Evolutionary conservation across 805 yeast species (phyloP).

Genomic region (Sugiyamaella qingdaonensis): DNA sequence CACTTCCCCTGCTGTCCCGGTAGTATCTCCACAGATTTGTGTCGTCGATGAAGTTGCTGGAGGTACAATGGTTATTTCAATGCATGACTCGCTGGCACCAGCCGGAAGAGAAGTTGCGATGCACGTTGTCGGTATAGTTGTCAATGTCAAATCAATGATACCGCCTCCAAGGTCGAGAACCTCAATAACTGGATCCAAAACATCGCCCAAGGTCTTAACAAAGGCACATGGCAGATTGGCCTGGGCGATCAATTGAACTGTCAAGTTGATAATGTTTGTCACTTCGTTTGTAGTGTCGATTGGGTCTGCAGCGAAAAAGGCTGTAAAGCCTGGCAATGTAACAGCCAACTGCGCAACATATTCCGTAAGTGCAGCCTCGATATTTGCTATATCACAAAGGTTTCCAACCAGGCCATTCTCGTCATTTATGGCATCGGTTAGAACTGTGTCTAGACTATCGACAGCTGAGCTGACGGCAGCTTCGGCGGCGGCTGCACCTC

Average conservation of each 20-base stretch:
- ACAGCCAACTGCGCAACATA: not conserved
- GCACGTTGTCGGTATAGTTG: not conserved
- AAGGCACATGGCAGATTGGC: not conserved
- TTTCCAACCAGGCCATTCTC: not conserved
- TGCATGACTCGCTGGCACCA: not conserved
- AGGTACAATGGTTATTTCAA: not conserved
- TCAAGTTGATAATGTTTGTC: not conserved
- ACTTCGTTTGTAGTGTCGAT: not conserved
- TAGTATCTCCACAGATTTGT: conserved; percentile 1
- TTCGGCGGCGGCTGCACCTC: not conserved
- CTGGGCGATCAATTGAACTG: not conserved
- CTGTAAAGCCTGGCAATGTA: not conserved
- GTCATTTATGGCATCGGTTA: not conserved
- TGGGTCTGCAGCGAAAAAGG: not conserved
- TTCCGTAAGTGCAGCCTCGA: conserved; percentile 1
- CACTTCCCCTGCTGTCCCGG: conserved; percentile 3
- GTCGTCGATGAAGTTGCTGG: not conserved
- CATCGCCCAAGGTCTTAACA: not conserved
- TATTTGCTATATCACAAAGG: not conserved
- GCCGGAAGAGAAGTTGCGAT: not conserved
- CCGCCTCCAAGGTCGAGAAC: not conserved
- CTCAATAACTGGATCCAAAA: not conserved
- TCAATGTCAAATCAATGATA: not conserved
- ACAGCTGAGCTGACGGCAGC: not conserved
- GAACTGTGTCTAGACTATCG: not conserved